Percentiles rank a stretch among this genome's conserved stretches.
These are phyloP conservation scores for Lolium rigidum DNA, from an alignment of 176 grass and related monocot genomes.

Conservation along the genomic window DNA sequence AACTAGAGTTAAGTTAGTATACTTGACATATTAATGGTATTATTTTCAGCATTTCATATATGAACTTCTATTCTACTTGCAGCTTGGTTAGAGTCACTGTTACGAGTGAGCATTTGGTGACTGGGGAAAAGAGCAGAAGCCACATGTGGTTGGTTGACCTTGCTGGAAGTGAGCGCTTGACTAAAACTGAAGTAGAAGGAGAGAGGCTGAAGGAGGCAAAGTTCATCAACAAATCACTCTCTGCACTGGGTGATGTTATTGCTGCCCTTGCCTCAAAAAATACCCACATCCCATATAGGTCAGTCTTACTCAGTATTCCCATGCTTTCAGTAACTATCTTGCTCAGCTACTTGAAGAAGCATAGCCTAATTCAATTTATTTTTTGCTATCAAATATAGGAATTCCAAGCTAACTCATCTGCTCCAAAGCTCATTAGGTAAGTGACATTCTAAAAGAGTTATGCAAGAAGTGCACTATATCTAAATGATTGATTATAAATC, in stretches of 20 bases:
- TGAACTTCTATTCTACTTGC: constrained; percentile 6
- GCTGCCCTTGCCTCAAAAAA: constrained; percentile 90
- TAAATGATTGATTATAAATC: constrained; percentile 18
- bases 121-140: constrained; percentile 64
- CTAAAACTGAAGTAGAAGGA: constrained; percentile 86
- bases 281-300: constrained; percentile 92
- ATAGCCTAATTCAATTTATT: neutral
- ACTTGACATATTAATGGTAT: neutral
- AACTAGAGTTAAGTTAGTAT: constrained; percentile 1
- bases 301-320: constrained; percentile 33
- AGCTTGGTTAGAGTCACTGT: constrained; percentile 92
- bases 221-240: constrained; percentile 94
- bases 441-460: neutral
- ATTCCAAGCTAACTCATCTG: constrained; percentile 95
- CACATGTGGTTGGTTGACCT: constrained; percentile 95
- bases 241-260: constrained; percentile 94
- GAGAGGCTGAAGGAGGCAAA: constrained; percentile 89
- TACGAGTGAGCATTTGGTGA: constrained; percentile 68
- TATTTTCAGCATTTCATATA: constrained; percentile 6
- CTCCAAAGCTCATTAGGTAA: constrained; percentile 95
- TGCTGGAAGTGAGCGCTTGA: constrained; percentile 86
- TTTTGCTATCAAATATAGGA: constrained; percentile 69
- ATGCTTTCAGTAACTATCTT: constrained; percentile 9
- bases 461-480: neutral
- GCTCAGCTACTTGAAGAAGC: constrained; percentile 30